Evolutionary conservation across 208 protist genomes (phyloP).

Genomic region (Porcisia deanei): DNA sequence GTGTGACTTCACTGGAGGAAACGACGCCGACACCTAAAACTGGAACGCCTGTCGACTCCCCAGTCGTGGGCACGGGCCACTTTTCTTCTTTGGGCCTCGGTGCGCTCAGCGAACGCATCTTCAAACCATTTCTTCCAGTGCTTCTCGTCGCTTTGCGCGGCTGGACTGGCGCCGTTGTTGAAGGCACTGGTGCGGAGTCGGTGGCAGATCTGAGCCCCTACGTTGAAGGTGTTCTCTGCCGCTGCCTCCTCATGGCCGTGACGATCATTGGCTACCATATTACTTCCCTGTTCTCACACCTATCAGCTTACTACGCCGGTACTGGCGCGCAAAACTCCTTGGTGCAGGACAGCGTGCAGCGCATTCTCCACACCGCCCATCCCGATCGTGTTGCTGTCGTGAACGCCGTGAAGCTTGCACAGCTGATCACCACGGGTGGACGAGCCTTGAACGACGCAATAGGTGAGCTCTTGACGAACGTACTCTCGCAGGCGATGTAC

Average conservation of each 20-base stretch:
- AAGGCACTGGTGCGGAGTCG: neutral
- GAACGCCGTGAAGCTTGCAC: slow-evolving; percentile 49
- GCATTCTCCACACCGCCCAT: slow-evolving; percentile 39
- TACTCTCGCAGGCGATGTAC: slow-evolving; percentile 38
- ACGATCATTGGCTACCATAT: slow-evolving; percentile 46
- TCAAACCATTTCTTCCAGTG: slow-evolving; percentile 23
- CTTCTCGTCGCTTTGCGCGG: slow-evolving; percentile 13
- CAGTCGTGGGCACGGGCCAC: neutral
- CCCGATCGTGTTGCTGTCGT: slow-evolving; percentile 57
- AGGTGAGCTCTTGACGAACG: slow-evolving; percentile 61
- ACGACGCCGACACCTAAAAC: neutral
- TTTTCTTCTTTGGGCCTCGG: slow-evolving; percentile 6
- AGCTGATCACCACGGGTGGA: slow-evolving; percentile 49
- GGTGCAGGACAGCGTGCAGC: slow-evolving; percentile 31
- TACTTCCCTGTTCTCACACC: slow-evolving; percentile 52
- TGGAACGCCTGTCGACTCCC: neutral
- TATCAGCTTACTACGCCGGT: slow-evolving; percentile 48
- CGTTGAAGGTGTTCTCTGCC: slow-evolving; percentile 37
- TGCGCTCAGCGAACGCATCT: slow-evolving; percentile 21
- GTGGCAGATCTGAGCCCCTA: slow-evolving; percentile 12
- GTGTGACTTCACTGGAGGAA: neutral
- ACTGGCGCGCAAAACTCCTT: slow-evolving; percentile 40
- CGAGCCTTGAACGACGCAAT: slow-evolving; percentile 38
- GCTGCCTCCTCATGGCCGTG: slow-evolving; percentile 43
- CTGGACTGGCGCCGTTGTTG: neutral